phyloP scores from a whole-genome alignment of 352 stramenopile species.

The Halophytophthora batemanensis region DNA sequence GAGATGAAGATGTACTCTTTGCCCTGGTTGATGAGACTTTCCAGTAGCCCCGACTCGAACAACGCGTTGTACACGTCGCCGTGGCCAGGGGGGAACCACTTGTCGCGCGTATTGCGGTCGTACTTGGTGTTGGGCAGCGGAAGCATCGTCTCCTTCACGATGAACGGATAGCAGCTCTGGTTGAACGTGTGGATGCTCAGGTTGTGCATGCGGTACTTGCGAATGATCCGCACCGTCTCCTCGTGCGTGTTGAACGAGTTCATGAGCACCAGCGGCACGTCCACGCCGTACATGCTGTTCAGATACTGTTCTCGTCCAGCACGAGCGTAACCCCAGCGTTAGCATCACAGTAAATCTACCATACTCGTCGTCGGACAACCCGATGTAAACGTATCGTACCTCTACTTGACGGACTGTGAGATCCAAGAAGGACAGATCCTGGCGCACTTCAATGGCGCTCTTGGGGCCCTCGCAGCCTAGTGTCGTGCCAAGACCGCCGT shows the following conservation, averaged over 20 bases:
- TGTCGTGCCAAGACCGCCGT: conserved; percentile 98
- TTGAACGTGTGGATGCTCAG: conserved; percentile 95
- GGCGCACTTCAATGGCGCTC: conserved; percentile 92
- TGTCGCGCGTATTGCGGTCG: conserved; percentile 71
- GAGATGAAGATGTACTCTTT: conserved; percentile 99
- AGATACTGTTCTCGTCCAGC: conserved; percentile 54
- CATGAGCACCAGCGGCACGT: conserved; percentile 99
- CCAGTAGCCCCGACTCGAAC: conserved; percentile 95
- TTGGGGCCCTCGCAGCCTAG: conserved; percentile 95
- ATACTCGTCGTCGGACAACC: too few species aligned
- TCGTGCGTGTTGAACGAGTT: conserved; percentile 99
- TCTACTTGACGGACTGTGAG: conserved; percentile 98
- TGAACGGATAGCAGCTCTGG: conserved; percentile 90
- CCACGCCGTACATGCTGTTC: conserved; percentile 89
- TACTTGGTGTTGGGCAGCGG: conserved; percentile 87
- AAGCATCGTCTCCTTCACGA: conserved; percentile 89
- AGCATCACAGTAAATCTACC: background rate
- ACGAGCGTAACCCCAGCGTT: background rate
- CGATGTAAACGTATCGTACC: conserved; percentile 49
- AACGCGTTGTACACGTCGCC: conserved; percentile 99
- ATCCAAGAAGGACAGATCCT: conserved; percentile 96
- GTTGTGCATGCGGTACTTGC: conserved; percentile 97
- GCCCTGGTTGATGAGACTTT: conserved; percentile 93
- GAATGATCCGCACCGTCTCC: conserved; percentile 96
- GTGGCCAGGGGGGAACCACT: conserved; percentile 97